phyloP scores from a whole-genome alignment of 331 rosid genomes.

The Rhamnella rubrinervis region DNA sequence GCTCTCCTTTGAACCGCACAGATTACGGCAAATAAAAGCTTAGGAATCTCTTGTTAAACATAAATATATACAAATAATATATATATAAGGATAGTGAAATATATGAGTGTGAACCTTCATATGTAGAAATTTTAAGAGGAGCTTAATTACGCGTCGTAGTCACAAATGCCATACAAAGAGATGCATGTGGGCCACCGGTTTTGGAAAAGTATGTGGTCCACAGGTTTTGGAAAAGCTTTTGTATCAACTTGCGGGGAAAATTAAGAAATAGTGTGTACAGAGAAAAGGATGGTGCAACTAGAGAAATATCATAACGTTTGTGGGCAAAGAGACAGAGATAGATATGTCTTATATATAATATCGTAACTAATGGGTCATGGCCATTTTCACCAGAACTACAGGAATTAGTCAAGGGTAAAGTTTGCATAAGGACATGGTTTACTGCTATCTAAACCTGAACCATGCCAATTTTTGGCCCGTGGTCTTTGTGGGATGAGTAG shows the following conservation, averaged over 20 bases:
- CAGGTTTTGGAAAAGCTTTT: not conserved
- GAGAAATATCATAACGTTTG: no score
- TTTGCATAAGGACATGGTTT: conserved; percentile 2
- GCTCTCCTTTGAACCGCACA: not conserved
- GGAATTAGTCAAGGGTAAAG: not conserved
- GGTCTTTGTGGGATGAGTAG: no score
- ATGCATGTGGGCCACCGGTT: not conserved
- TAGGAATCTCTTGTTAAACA: not conserved
- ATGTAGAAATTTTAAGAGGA: not conserved
- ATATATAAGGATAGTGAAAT: not conserved
- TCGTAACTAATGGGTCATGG: not conserved
- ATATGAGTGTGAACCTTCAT: not conserved
- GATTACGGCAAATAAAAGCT: conserved; percentile 4
- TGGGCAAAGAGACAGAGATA: no score
- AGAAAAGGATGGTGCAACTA: not conserved
- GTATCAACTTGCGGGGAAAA: not conserved
- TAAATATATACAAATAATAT: not conserved
- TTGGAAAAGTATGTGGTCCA: no score
- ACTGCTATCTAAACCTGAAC: not conserved
- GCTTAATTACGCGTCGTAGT: not conserved
- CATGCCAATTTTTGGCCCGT: not conserved
- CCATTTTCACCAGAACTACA: not conserved
- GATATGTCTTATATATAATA: no score
- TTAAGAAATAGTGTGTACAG: not conserved
- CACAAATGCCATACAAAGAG: not conserved